Conservation (phyloP, 768 basidiomycete species). For the Mrakia blollopis region DNA sequence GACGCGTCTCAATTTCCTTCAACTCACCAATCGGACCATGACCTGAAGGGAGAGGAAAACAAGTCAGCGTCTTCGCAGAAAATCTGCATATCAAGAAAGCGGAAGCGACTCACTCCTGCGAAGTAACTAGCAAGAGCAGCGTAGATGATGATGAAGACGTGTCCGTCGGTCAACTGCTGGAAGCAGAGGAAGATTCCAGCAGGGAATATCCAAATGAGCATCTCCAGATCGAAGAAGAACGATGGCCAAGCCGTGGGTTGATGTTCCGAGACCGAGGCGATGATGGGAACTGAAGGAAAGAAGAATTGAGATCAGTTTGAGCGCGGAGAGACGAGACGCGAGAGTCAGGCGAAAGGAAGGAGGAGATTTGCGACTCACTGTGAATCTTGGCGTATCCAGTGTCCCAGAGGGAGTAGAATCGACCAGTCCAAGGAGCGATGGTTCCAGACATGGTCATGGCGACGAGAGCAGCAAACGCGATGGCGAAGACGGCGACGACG, state of each 20-base stretch:
- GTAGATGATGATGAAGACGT: constrained; percentile 97
- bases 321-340: no score
- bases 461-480: constrained; percentile 68
- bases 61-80: no score
- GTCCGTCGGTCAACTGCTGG: constrained; percentile 89
- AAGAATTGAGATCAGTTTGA: not conserved
- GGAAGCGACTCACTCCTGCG: constrained; percentile 60
- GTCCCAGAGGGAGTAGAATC: constrained; percentile 99
- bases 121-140: constrained; percentile 94
- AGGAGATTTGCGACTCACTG: constrained; percentile 58
- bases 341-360: not conserved
- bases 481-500: constrained; percentile 62
- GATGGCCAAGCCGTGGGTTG: constrained; percentile 99
- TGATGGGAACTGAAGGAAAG: constrained; percentile 66
- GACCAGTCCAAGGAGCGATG: constrained; percentile 99
- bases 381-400: constrained; percentile 90
- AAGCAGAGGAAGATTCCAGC: constrained; percentile 93
- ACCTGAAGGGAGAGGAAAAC: constrained; percentile 48
- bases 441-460: constrained; percentile 84
- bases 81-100: not conserved
- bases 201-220: constrained; percentile 96
- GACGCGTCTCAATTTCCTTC: no score
- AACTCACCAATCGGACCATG: constrained; percentile 71
- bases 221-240: constrained; percentile 98
- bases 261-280: constrained; percentile 98